Base-by-base conservation (phyloP, 2,329 filamentous ascomycete species). In the Davidsoniella australis region DNA sequence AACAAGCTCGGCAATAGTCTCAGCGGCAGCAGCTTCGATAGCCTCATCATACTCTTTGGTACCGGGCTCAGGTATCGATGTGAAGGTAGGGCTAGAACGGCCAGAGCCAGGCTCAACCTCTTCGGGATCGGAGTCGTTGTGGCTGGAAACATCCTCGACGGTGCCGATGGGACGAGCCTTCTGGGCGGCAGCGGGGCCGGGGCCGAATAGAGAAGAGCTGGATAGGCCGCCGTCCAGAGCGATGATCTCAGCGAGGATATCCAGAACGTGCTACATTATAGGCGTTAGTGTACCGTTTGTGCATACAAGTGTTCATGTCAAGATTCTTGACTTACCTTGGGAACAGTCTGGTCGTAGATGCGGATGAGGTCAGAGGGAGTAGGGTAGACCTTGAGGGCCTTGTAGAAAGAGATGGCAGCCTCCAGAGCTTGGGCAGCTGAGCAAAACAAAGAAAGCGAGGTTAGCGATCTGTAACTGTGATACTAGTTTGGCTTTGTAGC, bases 261-360 rank as follows among this genome's bases (percentile, higher is more conserved):
- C 89, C 58, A 98, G 80, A 59, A 96, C 85, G 55, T 88, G 80
- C 83, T 91, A 56, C 18, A n/a, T 14, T 26, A 5, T 9, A 33
- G 12, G 14, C 24, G 41, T 41, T 24, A 36, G 29, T 20, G n/a
- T 20, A 38, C 14, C 20, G 18, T 37, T 36, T 17, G 10, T 7
- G 16, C 10, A 18, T 18, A 7, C 18, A 23, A 23, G 24, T 14
- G 12, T 45, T 3, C 18, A 24, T 39, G 16, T 20, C 20, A 24
- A 14, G n/a, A 41, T 17, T 23, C 9, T 14, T 17, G 33, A 45
- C 60, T 54, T 58, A 86, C 88, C 83, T 95, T 95, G 58, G 89
- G 82, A 42, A 96, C 88, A 29, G 91, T 96, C 77, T 94, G 94
- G 67, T 98, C 91, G 68, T 98, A 98, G 66, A 98, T 94, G 60